phyloP scores from a whole-genome alignment of 257 asterid genomes.

The Solanum dulcamara region DNA sequence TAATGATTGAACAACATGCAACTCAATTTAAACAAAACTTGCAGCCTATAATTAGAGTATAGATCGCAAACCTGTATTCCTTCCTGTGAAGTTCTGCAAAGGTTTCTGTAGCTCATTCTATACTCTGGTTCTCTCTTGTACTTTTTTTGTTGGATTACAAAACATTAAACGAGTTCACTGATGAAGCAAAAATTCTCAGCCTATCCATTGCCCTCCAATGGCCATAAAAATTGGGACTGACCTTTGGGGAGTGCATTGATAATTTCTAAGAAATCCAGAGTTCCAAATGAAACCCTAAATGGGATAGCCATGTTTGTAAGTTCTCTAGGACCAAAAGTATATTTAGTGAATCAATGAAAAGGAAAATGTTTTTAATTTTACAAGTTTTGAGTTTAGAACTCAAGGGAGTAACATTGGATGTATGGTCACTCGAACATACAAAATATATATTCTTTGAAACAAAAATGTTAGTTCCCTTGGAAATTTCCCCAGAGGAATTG shows the following conservation, averaged over 20 bases:
- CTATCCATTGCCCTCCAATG: neutral
- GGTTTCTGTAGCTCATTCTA: neutral
- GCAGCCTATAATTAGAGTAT: neutral
- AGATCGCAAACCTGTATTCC: neutral
- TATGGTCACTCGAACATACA: neutral
- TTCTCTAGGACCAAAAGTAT: neutral
- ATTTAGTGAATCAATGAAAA: neutral
- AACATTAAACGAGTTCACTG: neutral
- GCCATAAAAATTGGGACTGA: neutral
- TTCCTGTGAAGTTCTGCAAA: neutral
- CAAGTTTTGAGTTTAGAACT: neutral
- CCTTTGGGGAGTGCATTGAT: neutral
- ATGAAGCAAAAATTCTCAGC: neutral
- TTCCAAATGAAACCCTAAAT: neutral
- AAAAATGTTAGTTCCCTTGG: neutral
- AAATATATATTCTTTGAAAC: neutral
- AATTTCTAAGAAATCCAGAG: neutral
- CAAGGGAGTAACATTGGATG: neutral
- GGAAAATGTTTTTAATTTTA: neutral
- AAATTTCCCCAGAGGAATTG: neutral
- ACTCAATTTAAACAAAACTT: neutral
- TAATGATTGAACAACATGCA: neutral
- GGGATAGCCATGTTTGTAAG: neutral
- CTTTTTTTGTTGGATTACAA: neutral
- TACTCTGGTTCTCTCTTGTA: neutral